Conservation (phyloP, 306 rosid genomes). For the Cicer bijugum region DNA sequence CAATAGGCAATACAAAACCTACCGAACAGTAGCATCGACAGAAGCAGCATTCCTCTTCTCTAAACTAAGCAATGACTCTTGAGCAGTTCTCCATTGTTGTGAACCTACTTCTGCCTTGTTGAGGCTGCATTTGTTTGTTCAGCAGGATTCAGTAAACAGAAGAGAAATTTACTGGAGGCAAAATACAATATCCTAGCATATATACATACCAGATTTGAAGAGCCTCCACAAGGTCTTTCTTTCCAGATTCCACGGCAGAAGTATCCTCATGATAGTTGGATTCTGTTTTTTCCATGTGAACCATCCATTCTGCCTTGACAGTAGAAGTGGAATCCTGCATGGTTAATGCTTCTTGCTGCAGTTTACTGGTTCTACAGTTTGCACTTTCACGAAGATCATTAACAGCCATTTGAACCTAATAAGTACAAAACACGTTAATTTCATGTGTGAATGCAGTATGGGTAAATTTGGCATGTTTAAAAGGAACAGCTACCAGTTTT, state of each 20-base stretch:
- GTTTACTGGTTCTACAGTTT: constrained; percentile 70
- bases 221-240: constrained; percentile 80
- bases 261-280: constrained; percentile 78
- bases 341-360: constrained; percentile 83
- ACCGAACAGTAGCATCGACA: constrained; percentile 85
- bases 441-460: constrained; percentile 11
- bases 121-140: constrained; percentile 61
- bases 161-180: constrained; percentile 27
- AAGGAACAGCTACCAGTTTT: constrained; percentile 65
- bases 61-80: constrained; percentile 80
- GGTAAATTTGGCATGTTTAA: constrained; percentile 11
- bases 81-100: constrained; percentile 93
- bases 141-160: constrained; percentile 37
- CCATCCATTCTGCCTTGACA: constrained; percentile 77
- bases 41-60: constrained; percentile 81
- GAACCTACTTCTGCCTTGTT: constrained; percentile 83
- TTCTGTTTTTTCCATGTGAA: constrained; percentile 89
- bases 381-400: constrained; percentile 95
- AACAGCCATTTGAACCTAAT: constrained; percentile 86
- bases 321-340: constrained; percentile 84
- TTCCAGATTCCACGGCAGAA: constrained; percentile 82
- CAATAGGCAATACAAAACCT: constrained; percentile 39
- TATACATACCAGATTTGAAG: constrained; percentile 77
- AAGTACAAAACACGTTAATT: constrained; percentile 26
- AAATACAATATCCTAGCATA: constrained; percentile 29